Base-by-base conservation (phyloP, 805 yeast genomes). In the Schwanniomyces polymorphus region DNA sequence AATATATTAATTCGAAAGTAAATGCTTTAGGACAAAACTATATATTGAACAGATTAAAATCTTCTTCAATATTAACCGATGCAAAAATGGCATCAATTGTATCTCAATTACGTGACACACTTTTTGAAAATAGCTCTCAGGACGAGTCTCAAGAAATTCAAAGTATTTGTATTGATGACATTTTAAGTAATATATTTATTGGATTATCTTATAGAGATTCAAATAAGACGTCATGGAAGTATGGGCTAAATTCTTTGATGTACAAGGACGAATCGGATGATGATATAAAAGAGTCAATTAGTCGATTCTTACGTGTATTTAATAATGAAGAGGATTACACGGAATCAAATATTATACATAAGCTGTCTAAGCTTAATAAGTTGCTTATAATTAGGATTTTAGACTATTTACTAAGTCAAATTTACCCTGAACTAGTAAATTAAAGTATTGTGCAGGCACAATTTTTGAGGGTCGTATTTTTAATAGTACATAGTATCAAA, bases 361-460 rank as follows among this genome's bases (percentile, higher is more conserved):
- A 50, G 11, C 12, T 43, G 3, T 53, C 57, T 34, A 51, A 48
- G 6, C 38, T 59, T 41, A 66, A 66, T 54, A 43, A 45, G 46
- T 49, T 65, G 17, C 49, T 65, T 2, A 48, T 59, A 2, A 42
- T 63, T 17, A 48, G 56, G 18, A 25, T 59, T 9, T 27, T 66
- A 8, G 71, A 66, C 49, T 49, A 55, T 29, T 21, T 64, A 12
- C 41, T 61, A 23, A 52, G 47, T 27, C 42, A 47, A 27, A 27
- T 63, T 29, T 66, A 61, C 44, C 68, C 69, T 1, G 66, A 63
- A 42, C 37, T 61, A 45, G 40, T 40, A 21, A 21, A n/a, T 10
- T 25, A 14, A 14, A 4, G 34, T 17, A 31, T 26, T 45, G 37
- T 39, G 44, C 38, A 39, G 35, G 40, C 27, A 17, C 38, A 29